These are phyloP conservation scores for Cyathus olla DNA, from an alignment of 1,284 basidiomycete species.

Conservation along the genomic window DNA sequence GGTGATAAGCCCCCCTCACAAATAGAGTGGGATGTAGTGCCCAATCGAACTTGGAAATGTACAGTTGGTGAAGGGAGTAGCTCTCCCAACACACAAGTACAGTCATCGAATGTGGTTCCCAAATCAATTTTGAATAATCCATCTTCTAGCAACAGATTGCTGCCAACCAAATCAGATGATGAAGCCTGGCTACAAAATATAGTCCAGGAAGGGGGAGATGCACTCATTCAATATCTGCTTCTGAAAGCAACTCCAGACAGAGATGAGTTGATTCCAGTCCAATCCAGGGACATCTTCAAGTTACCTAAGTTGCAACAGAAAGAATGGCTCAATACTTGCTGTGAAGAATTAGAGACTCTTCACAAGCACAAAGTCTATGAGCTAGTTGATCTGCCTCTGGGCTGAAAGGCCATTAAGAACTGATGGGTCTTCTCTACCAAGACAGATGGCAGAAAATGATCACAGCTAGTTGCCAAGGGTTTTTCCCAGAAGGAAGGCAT, in stretches of 20 bases:
- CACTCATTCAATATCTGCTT: background rate
- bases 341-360: conserved; percentile 9
- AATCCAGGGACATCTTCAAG: conserved; percentile 7
- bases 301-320: conserved; percentile 7
- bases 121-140: background rate
- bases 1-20: conserved; percentile 3
- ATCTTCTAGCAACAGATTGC: background rate
- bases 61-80: conserved; percentile 1
- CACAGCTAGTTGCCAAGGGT: conserved; percentile 52
- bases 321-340: conserved; percentile 8
- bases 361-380: conserved; percentile 5
- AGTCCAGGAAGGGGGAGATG: background rate
- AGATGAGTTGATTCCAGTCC: background rate
- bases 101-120: background rate
- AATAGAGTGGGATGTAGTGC: background rate
- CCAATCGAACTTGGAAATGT: background rate
- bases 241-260: background rate
- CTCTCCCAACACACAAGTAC: background rate
- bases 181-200: background rate
- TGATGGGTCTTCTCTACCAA: conserved; percentile 31
- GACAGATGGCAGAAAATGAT: conserved; percentile 43
- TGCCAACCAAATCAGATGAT: background rate
- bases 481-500: conserved; percentile 49
- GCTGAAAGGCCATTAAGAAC: conserved; percentile 4
- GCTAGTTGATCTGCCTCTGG: conserved; percentile 3